Evolutionary conservation across 306 rosid genomes (phyloP), one percentile per base, ranked within the genome.

Genomic region (Rosa rugosa): DNA sequence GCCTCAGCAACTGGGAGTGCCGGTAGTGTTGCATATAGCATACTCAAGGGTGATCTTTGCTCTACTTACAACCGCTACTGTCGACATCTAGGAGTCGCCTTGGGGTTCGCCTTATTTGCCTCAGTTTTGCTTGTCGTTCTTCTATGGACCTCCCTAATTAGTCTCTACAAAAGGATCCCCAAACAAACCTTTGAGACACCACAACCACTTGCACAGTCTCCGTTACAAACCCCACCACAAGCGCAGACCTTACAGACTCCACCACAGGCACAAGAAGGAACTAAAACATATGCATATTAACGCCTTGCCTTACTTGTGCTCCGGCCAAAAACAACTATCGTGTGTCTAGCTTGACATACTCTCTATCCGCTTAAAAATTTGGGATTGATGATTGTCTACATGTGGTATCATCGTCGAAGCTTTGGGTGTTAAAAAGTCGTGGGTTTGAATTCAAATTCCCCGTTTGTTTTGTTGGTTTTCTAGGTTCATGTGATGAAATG

Each of bases 91-190:
- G 40, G 66, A 31, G 13, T 73, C 34, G 42, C 47, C n/a, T 50
- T 72, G 5, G 47, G 76, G 47, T 22, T 72, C 5, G 56, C 77
- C 38, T 5, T 73, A 54, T 13, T 73, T n/a, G 38, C 77, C 50
- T 73, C 50, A 31, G 4, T 54, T 54, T 53, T 73, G 38, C 77
- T 73, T 10, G 17, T 53, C 66, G 6, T 54, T 45, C 77, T 73
- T 73, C 65, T 73, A 20, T 54, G 77, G 66, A 54, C 51, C 36
- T 73, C 66, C 27, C 31, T 54, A 20, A 34, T 73, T n/a, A 53
- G 34, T 54, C 77, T 73, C 23, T 73, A 53, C 66, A 73, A 36
- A 11, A 53, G 66, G 65, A 73, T 73, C 77, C 25, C 77, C 34
- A 20, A 70, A 69, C 72, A 69, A 23, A 42, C 18, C 71, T 18